A percentile compares a stretch with the other conserved stretches of the same genome.
These are phyloP conservation scores for Trichoderma endophyticum DNA, from an alignment of 2,329 filamentous ascomycete genomes.

Conservation along the genomic window DNA sequence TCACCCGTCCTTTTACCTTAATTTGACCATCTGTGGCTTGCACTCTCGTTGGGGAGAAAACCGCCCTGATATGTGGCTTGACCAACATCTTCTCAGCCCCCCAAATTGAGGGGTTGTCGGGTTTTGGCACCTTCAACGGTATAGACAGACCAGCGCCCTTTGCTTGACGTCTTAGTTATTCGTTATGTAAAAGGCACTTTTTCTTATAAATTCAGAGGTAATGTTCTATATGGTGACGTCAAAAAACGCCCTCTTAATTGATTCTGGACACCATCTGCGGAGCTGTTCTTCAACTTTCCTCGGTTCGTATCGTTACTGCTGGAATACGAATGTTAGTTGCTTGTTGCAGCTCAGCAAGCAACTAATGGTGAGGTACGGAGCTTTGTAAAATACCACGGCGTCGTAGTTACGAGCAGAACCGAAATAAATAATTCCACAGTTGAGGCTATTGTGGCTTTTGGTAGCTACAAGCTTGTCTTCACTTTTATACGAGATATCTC, in stretches of 20 bases:
- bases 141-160: background rate
- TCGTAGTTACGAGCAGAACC: constrained; percentile 1
- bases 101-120: background rate
- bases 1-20: background rate
- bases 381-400: background rate
- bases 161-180: background rate
- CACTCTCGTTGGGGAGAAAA: background rate
- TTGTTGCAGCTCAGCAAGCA: background rate
- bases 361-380: background rate
- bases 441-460: background rate
- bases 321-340: background rate
- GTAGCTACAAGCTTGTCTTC: background rate
- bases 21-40: constrained; percentile 1
- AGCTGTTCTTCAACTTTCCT: background rate
- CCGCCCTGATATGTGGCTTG: background rate
- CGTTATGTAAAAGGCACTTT: background rate
- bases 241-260: background rate
- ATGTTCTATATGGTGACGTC: background rate
- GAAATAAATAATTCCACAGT: background rate
- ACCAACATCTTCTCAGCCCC: background rate
- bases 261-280: background rate
- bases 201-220: background rate
- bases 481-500: background rate
- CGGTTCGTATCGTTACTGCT: background rate
- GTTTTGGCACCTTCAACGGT: background rate